A percentile compares a stretch with the other conserved stretches of the same genome.
These are phyloP conservation scores for Dichomitus squalens DNA, from an alignment of 1,284 basidiomycete species.

Conservation along the genomic window DNA sequence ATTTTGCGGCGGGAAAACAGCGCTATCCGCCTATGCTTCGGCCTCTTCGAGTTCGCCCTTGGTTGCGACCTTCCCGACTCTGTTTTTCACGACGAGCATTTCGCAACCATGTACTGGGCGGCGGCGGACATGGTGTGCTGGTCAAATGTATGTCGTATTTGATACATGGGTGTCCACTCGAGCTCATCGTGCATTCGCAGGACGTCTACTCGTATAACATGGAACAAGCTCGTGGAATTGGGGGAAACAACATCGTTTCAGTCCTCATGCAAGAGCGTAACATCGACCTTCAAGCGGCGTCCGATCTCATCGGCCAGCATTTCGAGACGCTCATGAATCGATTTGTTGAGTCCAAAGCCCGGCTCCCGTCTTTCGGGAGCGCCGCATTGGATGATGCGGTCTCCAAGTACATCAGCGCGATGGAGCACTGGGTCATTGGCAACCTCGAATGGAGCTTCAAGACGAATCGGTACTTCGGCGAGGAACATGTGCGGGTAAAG, in stretches of 20 bases:
- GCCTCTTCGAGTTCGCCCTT: constrained; percentile 40
- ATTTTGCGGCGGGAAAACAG: constrained; percentile 43
- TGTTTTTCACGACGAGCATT: constrained; percentile 37
- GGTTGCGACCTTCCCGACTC: constrained; percentile 43
- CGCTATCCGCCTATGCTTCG: constrained; percentile 43
- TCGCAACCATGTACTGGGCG: constrained; percentile 39
- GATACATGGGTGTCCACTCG: neutral
- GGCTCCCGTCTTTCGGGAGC: constrained; percentile 35
- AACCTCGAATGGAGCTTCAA: constrained; percentile 45
- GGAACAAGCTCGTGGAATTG: constrained; percentile 40
- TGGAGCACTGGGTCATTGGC: constrained; percentile 41
- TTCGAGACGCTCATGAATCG: constrained; percentile 34
- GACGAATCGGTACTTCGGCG: constrained; percentile 40
- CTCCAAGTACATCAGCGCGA: constrained; percentile 34
- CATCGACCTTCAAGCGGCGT: constrained; percentile 39
- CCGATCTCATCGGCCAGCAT: constrained; percentile 37
- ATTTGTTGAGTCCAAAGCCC: constrained; percentile 32
- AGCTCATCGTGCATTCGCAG: constrained; percentile 24
- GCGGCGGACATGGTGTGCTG: constrained; percentile 46
- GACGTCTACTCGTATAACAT: constrained; percentile 48
- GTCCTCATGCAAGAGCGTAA: constrained; percentile 39
- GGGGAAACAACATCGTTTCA: constrained; percentile 44
- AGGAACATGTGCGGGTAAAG: constrained; percentile 29
- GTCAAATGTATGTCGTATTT: constrained; percentile 39
- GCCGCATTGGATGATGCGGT: constrained; percentile 34